phyloP scores from a whole-genome alignment of 2,329 filamentous ascomycete species.

The Fusarium incarnatum region DNA sequence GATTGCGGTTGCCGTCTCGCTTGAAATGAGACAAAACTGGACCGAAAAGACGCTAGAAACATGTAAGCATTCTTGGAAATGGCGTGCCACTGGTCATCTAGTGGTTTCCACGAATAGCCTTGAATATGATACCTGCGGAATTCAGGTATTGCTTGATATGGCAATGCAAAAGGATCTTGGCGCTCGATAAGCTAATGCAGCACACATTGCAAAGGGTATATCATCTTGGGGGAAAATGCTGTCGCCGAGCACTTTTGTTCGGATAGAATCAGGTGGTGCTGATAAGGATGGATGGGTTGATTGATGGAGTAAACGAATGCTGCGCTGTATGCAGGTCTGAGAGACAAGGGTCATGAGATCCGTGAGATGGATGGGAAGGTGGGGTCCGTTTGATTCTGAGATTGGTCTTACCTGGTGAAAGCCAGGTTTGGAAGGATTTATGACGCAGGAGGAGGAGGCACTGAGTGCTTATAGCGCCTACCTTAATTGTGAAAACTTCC shows the following conservation, averaged over 20 bases:
- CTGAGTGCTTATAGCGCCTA: not conserved
- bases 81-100: conserved; percentile 10
- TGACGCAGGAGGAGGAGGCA: not conserved
- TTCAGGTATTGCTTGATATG: conserved; percentile 2
- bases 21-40: not conserved
- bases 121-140: not conserved
- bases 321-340: conserved; percentile 8
- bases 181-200: conserved; percentile 30
- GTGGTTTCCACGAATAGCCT: conserved; percentile 23
- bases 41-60: conserved; percentile 15
- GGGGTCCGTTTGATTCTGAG: conserved; percentile 5
- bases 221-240: conserved; percentile 2
- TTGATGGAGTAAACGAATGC: conserved; percentile 18
- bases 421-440: conserved; percentile 9
- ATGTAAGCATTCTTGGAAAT: conserved; percentile 7
- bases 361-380: conserved; percentile 4
- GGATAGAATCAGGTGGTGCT: conserved; percentile 13
- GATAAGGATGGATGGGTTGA: conserved; percentile 30
- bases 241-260: conserved; percentile 33
- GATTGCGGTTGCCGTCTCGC: conserved; percentile 16
- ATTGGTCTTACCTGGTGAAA: not conserved
- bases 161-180: conserved; percentile 3
- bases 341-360: conserved; percentile 20
- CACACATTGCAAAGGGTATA: not conserved
- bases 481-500: conserved; percentile 3